A percentile compares a stretch with the other conserved stretches of the same genome.
These are phyloP conservation scores for Alternaria sp. DNA, from an alignment of 2,329 filamentous ascomycete species.

Conservation along the genomic window DNA sequence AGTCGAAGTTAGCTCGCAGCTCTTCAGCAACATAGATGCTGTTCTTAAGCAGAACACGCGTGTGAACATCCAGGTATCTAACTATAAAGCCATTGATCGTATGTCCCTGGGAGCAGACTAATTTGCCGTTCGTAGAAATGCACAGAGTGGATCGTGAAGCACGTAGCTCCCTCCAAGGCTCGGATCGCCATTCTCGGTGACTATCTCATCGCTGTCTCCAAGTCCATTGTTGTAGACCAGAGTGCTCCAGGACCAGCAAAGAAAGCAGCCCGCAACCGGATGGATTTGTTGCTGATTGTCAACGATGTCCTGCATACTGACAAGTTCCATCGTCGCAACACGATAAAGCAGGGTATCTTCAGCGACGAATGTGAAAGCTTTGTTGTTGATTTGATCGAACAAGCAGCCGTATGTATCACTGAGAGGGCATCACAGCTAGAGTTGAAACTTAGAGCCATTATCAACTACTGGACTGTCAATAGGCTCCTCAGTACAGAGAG, in stretches of 20 bases:
- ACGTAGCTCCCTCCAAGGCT: conserved; percentile 72
- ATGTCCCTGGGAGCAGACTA: conserved; percentile 41
- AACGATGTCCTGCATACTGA: conserved; percentile 75
- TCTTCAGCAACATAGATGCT: conserved; percentile 37
- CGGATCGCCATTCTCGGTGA: conserved; percentile 76
- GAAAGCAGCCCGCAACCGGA: conserved; percentile 68
- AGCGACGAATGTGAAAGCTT: conserved; percentile 60
- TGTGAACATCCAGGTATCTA: conserved; percentile 47
- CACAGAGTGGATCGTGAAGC: conserved; percentile 83
- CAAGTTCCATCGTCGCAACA: conserved; percentile 31
- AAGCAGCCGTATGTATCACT: conserved; percentile 63
- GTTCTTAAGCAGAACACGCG: conserved; percentile 40
- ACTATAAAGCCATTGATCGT: conserved; percentile 29
- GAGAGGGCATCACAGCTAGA: conserved; percentile 71
- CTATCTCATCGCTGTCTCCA: conserved; percentile 75
- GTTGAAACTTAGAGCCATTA: conserved; percentile 65
- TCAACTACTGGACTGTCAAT: conserved; percentile 76
- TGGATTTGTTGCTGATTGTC: conserved; percentile 80
- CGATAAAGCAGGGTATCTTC: conserved; percentile 19
- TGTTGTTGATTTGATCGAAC: conserved; percentile 69
- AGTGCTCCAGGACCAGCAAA: conserved; percentile 51
- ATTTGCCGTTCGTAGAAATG: conserved; percentile 69
- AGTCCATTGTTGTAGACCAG: conserved; percentile 59
- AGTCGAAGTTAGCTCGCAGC: conserved; percentile 33
- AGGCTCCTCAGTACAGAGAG: conserved; percentile 67